Evolutionary conservation across 2,329 filamentous ascomycete genomes (phyloP), one percentile per base, ranked within the genome.

Genomic region (Calonectria naviculata): DNA sequence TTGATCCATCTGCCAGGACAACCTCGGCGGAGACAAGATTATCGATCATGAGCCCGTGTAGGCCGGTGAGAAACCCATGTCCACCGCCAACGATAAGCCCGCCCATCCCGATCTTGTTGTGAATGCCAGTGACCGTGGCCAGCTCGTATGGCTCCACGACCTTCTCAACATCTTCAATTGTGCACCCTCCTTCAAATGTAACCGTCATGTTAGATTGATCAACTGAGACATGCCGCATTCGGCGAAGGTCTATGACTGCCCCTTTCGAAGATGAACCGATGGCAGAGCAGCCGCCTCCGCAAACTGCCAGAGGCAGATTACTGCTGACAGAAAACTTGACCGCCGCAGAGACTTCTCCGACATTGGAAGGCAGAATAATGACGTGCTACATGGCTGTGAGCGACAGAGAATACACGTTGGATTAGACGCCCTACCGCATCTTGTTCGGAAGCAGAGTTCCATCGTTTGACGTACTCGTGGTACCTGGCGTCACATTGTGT

Each of bases 91-190:
- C 75, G 0, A 87, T 86, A 17, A 92, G 80, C 0, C 89, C 91
- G 3, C 89, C 90, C 10, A 92, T 86, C 4, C 91, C 90, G 1
- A 90, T 92, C 73, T 92, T 88, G 65, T 89, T 89, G 8, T 92
- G 89, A 0, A 90, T 91, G 1, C 90, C 90, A 5, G 89, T 89
- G 0, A 92, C 89, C 2, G 89, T 88, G 2, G 89, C 90, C 0
- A 92, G 83, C 0, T 85, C 85, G 73, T 89, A 80, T 65, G 84
- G 80, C 36, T 83, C 86, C 0, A 86, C 85, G 1, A 85, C 86
- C 2, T 81, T 78, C 70, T 92, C 89, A 9, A 91, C 87, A 74
- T 90, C 86, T 68, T 83, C 81, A 88, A 89, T 90, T 1, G 84
- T 77, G 52, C 85, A 84, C 3, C 89, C 89, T 21, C 89, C 88